Conservation (phyloP, 164 flowering plant species). For the Santalum album region DNA sequence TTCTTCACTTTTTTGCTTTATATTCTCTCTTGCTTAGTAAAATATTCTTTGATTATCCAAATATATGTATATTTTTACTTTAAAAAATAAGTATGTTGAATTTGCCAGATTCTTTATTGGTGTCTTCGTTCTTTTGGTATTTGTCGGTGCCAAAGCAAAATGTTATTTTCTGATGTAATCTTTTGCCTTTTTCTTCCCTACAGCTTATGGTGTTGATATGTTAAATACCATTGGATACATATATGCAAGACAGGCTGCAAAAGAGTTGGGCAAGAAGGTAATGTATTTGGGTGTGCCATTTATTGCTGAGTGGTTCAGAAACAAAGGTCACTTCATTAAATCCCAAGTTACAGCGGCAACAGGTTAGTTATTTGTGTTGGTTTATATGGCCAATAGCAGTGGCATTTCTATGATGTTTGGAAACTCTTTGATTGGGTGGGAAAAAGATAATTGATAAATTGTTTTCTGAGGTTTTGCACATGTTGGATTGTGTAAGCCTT, state of each 20-base stretch:
- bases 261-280: conserved; percentile 95
- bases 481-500: too few relatives aligned
- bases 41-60: too few relatives aligned
- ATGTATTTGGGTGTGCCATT: conserved; percentile 92
- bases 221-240: conserved; percentile 92
- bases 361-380: conserved; percentile 33
- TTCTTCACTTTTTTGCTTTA: too few relatives aligned
- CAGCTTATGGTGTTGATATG: conserved; percentile 98
- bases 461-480: too few relatives aligned
- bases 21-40: too few relatives aligned
- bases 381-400: background rate
- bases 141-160: background rate
- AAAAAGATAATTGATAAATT: too few relatives aligned
- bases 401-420: too few relatives aligned
- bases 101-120: too few relatives aligned
- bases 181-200: conserved; percentile 11
- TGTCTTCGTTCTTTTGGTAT: too few relatives aligned
- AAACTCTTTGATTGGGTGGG: too few relatives aligned
- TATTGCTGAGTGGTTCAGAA: conserved; percentile 97
- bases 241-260: conserved; percentile 88
- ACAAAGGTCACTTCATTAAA: conserved; percentile 93
- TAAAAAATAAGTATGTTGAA: too few relatives aligned
- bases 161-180: background rate
- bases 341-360: conserved; percentile 99
- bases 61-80: too few relatives aligned